phyloP scores from a whole-genome alignment of 163 green algal species.

The Volvox carteri region DNA sequence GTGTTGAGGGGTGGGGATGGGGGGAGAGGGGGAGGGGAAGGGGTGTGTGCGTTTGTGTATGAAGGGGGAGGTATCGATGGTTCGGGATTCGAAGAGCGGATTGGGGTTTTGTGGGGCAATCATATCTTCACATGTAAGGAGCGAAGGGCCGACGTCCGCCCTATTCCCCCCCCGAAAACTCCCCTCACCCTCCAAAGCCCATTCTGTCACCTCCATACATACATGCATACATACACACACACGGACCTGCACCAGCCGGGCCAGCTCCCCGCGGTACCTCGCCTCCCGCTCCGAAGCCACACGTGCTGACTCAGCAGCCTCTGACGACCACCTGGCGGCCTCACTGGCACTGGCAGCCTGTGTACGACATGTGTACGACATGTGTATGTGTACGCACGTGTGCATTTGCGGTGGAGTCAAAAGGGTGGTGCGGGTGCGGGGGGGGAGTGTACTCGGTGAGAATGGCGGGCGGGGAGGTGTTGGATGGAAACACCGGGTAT shows the following conservation, averaged over 20 bases:
- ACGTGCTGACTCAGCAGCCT: background rate
- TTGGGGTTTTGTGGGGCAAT: too few relatives aligned
- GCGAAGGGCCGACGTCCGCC: too few relatives aligned
- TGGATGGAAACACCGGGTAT: background rate
- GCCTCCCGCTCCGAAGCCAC: slow-evolving; percentile 26
- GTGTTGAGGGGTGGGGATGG: background rate
- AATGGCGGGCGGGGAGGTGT: background rate
- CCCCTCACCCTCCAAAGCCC: too few relatives aligned
- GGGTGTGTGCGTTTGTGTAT: too few relatives aligned
- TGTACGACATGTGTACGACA: too few relatives aligned
- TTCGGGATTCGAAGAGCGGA: background rate
- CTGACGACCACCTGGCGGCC: background rate
- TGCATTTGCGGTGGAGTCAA: background rate
- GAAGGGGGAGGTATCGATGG: too few relatives aligned
- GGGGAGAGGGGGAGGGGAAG: background rate
- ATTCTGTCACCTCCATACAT: too few relatives aligned
- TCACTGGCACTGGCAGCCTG: background rate
- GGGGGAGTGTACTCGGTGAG: too few relatives aligned
- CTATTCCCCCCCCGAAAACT: too few relatives aligned
- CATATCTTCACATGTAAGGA: too few relatives aligned
- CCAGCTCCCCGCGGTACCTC: background rate
- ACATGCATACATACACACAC: background rate
- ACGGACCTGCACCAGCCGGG: background rate
- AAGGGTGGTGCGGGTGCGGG: background rate
- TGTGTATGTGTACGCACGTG: background rate